Base-by-base conservation (phyloP, 768 basidiomycete species). In the Cytidiella melzeri region DNA sequence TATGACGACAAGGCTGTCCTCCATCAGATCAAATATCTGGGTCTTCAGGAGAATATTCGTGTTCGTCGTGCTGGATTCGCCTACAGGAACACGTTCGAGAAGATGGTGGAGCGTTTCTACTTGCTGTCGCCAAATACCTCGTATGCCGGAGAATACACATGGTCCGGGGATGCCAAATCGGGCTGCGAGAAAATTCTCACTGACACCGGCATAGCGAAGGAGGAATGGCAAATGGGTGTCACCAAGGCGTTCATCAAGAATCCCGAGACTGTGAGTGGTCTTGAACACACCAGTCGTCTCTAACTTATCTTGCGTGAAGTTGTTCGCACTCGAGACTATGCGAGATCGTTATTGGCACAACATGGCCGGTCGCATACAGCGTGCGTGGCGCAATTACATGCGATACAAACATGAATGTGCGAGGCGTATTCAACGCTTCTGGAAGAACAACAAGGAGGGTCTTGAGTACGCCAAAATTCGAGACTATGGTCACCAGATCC, bases 171-270 rank as follows among this genome's bases (percentile, higher is more conserved):
- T 58, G 61, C 92, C 11, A 84, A 85, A 64, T 87, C 92, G 3
- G 96, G 91, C 12, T 99, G 96, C 63, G 82, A 92, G 65, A 81
- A 82, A 57, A 98, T 99, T 53, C 71, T 99, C 45, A 88, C 80
- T 54, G 96, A 98, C 61, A 95, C 93, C 11, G 95, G 96, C 23
- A 98, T 99, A 58, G 80, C 90, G 5, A 86, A 81, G 59, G 95
- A 98, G 44, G 95, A 99, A 65, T 99, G 96, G 96, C 96, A 99
- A 67, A 96, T 98, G 94, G 96, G 96, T 46, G 81, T 86, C 3
- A 96, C 94, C 1, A 98, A 99, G 62, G 95, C 95, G 0, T 99
- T 99, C 67, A 98, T 99, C 69, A 98, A 98, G 75, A 97, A 94
- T 62, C 96, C 96, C 0, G 96, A 98, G 67, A 98, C 95, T 18